Percentiles rank a stretch among this genome's conserved stretches.
phyloP scores from a whole-genome alignment of 768 basidiomycete species.

The Rhodosporidiobolus odoratus region DNA sequence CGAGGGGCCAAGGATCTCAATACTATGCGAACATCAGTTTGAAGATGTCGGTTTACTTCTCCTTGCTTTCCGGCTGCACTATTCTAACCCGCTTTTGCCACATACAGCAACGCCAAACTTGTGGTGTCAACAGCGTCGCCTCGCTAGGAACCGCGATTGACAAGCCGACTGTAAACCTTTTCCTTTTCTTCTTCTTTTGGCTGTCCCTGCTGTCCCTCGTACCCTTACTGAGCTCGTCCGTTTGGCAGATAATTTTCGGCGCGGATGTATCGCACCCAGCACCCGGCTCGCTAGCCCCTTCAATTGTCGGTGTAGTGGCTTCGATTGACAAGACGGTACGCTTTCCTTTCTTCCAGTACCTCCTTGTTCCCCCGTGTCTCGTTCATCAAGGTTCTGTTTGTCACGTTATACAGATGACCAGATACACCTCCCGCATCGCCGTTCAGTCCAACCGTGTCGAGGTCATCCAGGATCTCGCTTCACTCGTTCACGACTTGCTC shows the following conservation, averaged over 20 bases:
- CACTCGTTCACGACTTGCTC: constrained; percentile 2
- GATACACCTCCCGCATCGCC: background rate
- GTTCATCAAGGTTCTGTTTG: background rate
- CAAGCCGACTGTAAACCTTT: background rate
- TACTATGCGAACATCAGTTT: constrained; percentile 14
- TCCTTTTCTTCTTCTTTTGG: background rate
- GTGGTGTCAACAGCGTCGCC: constrained; percentile 1
- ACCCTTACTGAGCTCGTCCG: background rate
- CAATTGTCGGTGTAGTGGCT: constrained; percentile 10
- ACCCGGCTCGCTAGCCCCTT: constrained; percentile 2
- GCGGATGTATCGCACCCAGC: constrained; percentile 18
- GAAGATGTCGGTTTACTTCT: background rate
- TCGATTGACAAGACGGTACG: background rate
- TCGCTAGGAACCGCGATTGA: background rate
- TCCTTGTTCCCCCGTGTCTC: background rate
- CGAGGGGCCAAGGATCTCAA: background rate
- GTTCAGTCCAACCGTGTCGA: constrained; percentile 4
- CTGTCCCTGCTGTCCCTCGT: background rate
- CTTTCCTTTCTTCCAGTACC: background rate
- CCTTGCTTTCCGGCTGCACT: background rate
- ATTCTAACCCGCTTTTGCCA: background rate
- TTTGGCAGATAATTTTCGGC: constrained; percentile 6
- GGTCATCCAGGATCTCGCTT: background rate
- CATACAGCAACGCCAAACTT: constrained; percentile 18
- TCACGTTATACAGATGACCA: background rate